A percentile compares a stretch with the other conserved stretches of the same genome.
Evolutionary conservation across 169 alveolate genomes (phyloP).

Genomic region (Toxoplasma gondii): DNA sequence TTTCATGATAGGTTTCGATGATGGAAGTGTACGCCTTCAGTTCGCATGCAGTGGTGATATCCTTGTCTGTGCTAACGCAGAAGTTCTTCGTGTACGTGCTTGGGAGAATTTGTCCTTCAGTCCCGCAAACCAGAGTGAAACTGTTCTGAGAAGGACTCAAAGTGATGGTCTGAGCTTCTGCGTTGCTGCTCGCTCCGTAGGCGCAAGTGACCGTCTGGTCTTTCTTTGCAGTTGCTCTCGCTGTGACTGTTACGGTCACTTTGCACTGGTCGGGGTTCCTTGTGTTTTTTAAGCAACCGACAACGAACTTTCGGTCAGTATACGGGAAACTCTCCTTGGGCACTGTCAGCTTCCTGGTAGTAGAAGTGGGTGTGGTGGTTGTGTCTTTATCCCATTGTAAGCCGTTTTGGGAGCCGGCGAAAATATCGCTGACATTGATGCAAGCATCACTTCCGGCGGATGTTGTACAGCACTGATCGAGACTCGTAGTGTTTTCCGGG

Average conservation of each 20-base stretch:
- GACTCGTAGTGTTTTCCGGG: too few species aligned
- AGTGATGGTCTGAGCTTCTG: neutral
- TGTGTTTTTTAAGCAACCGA: neutral
- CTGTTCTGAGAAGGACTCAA: neutral
- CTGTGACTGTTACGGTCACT: neutral
- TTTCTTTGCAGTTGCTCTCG: neutral
- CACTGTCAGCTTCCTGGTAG: neutral
- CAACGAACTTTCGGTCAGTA: neutral
- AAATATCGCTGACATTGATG: too few species aligned
- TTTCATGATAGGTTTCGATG: neutral
- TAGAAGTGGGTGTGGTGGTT: neutral
- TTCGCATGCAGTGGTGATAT: neutral
- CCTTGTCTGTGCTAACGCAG: neutral
- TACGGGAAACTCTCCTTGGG: neutral
- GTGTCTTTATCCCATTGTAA: too few species aligned
- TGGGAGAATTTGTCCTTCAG: neutral
- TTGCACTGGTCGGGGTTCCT: neutral
- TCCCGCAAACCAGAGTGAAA: too few species aligned
- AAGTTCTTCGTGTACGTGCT: neutral
- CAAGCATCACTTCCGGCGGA: too few species aligned
- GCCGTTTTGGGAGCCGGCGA: too few species aligned
- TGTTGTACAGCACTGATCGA: too few species aligned
- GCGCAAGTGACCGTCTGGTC: slow-evolving; percentile 6
- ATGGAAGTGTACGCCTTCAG: neutral
- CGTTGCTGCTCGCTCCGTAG: neutral